A percentile compares a stretch with the other conserved stretches of the same genome.
phyloP scores from a whole-genome alignment of 1,139 yeast species.

The Candida mesenterica region DNA sequence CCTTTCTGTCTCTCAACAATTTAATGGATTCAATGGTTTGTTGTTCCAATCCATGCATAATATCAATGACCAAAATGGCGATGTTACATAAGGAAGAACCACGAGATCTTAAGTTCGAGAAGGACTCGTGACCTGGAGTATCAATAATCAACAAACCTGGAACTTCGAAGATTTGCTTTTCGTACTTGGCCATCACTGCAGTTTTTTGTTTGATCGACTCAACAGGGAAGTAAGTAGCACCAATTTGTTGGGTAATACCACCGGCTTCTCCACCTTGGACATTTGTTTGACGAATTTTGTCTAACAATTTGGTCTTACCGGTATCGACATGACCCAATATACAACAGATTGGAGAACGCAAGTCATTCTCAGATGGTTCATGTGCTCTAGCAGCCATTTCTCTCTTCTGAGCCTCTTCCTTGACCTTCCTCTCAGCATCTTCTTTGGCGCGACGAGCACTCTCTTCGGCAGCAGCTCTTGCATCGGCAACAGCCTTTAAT shows the following conservation, averaged over 20 bases:
- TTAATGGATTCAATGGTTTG: constrained; percentile 94
- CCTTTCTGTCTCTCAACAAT: constrained; percentile 91
- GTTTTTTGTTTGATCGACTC: constrained; percentile 91
- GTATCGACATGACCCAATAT: constrained; percentile 99
- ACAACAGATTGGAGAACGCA: constrained; percentile 99
- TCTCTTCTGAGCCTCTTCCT: constrained; percentile 33
- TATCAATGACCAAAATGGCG: constrained; percentile 96
- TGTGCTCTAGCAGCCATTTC: constrained; percentile 16
- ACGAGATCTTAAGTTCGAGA: constrained; percentile 94
- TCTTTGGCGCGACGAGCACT: constrained; percentile 20
- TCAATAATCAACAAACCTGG: constrained; percentile 96
- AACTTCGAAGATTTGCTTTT: constrained; percentile 83
- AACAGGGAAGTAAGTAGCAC: constrained; percentile 99
- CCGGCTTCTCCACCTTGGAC: constrained; percentile 99
- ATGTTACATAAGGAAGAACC: constrained; percentile 99
- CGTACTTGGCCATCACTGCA: constrained; percentile 83
- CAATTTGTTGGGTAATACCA: constrained; percentile 99
- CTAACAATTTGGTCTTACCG: constrained; percentile 95
- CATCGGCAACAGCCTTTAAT: constrained; percentile 14
- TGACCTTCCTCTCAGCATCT: constrained; percentile 23
- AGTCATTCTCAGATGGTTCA: constrained; percentile 40
- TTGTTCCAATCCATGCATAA: constrained; percentile 98
- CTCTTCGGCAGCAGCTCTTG: constrained; percentile 24
- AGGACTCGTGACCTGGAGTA: constrained; percentile 99
- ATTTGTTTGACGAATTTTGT: constrained; percentile 95